Percentiles rank a stretch among this genome's conserved stretches.
phyloP scores from a whole-genome alignment of 306 rosid genomes.

The Cicer arietinum region DNA sequence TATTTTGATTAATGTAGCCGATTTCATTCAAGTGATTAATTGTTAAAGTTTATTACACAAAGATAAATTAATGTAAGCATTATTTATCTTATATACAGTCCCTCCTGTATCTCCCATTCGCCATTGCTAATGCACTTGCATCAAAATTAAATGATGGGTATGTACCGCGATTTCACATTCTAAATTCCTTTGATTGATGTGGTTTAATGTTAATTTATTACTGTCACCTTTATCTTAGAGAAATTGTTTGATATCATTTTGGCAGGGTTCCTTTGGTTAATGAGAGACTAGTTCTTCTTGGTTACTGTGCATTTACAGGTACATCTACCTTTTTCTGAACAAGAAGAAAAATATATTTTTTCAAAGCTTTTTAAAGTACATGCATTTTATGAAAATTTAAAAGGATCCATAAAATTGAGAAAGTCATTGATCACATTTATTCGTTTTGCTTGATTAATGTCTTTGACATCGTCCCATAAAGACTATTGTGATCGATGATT shows the following conservation, averaged over 20 bases:
- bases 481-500: not conserved
- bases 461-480: not conserved
- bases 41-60: not conserved
- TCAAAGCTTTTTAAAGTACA: no score
- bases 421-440: not conserved
- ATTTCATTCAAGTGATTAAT: constrained; percentile 15
- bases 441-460: not conserved
- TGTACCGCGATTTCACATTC: constrained; percentile 42
- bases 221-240: constrained; percentile 24
- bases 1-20: constrained; percentile 4
- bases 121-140: constrained; percentile 86
- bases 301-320: constrained; percentile 79
- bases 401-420: not conserved
- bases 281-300: constrained; percentile 84
- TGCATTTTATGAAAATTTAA: not conserved
- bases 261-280: constrained; percentile 79
- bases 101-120: constrained; percentile 79
- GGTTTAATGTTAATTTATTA: constrained; percentile 29
- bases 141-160: constrained; percentile 89
- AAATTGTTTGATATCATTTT: constrained; percentile 41
- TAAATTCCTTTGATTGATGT: not conserved
- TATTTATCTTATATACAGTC: constrained; percentile 64
- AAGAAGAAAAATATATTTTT: no score
- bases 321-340: not conserved
- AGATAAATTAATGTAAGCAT: constrained; percentile 33